phyloP scores from a whole-genome alignment of 768 basidiomycete species.

The Leccinellum rugosiceps region DNA sequence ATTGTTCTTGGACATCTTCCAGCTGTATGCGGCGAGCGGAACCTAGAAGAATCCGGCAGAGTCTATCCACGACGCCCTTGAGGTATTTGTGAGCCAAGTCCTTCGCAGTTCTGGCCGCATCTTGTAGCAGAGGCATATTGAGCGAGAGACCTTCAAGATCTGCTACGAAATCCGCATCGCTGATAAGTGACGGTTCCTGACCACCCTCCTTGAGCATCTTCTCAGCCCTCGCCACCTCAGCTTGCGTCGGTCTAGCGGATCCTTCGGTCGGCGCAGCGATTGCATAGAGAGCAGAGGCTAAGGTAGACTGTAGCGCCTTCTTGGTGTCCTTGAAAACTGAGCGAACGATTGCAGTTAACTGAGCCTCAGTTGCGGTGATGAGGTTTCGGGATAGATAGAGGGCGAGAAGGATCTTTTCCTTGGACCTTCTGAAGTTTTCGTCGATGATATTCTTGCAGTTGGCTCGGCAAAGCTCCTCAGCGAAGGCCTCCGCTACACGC shows the following conservation, averaged over 20 bases:
- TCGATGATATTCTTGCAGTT: constrained; percentile 16
- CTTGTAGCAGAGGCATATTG: constrained; percentile 16
- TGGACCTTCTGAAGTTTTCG: constrained; percentile 20
- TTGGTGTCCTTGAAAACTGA: constrained; percentile 15
- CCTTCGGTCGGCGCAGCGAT: not conserved
- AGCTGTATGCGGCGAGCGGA: constrained; percentile 14
- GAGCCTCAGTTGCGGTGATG: constrained; percentile 11
- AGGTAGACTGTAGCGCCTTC: constrained; percentile 5
- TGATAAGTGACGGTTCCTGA: constrained; percentile 18
- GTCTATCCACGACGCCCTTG: constrained; percentile 13
- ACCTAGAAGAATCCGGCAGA: constrained; percentile 10
- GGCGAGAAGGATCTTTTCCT: constrained; percentile 22
- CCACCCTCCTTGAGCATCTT: constrained; percentile 22
- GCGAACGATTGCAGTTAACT: constrained; percentile 10
- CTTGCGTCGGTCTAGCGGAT: constrained; percentile 7
- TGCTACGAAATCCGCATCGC: constrained; percentile 20
- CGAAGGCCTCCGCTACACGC: constrained; percentile 14
- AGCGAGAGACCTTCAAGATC: constrained; percentile 17
- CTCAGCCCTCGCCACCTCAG: constrained; percentile 13
- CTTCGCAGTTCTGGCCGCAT: constrained; percentile 10
- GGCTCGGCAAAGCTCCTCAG: constrained; percentile 17
- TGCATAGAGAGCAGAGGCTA: constrained; percentile 18
- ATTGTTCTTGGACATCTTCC: constrained; percentile 16
- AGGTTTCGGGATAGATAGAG: constrained; percentile 16
- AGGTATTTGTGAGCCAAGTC: constrained; percentile 21